Evolutionary conservation across 192 early-diverging fungal genomes (phyloP), one percentile per base, ranked within the genome.

Genomic region (Mortierella claussenii): DNA sequence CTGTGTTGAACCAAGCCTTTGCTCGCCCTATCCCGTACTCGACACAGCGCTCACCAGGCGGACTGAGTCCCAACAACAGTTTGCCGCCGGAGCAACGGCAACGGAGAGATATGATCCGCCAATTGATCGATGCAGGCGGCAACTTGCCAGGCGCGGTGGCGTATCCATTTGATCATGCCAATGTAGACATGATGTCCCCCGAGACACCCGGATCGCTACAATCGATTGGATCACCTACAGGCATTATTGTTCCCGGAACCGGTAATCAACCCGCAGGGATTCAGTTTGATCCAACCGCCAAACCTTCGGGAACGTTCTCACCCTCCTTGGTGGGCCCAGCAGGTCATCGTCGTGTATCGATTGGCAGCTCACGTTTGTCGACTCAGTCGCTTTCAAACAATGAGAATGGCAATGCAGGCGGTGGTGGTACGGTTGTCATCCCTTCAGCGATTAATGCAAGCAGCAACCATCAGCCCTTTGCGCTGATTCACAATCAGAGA

Each of bases 11-110:
- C 37, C 73, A 76, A 15, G 64, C 64, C 1, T 76, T 62, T 57
- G 73, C 73, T 26, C 57, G 59, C 8, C 42, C 55, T 7, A 31
- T 43, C 13, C 64, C 59, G n/a, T 34, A 49, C 20, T 76, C 73
- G 2, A 60, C 71, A 1, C 73, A 76, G 40, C 66, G 73, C 24
- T 67, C 73, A 11, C 73, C 73, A 11, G 73, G 73, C 15, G 65
- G 58, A 11, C n/a, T 60, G 8, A 76, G 73, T 23, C 73, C 73
- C 24, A 76, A 76, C 47, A 33, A 55, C 21, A 17, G 26, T 15
- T 5, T 62, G 43, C 26, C 45, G 15, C 30, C 10, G 0, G 63
- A 76, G 12, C 60, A 64, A 28, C 57, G 65, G 15, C 52, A 52
- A 0, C 20, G 59, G 23, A 31, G 55, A 0, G 73, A 76, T 34